phyloP scores from a whole-genome alignment of 371 early-diverging fungal species.

The Entomophthora muscae region DNA sequence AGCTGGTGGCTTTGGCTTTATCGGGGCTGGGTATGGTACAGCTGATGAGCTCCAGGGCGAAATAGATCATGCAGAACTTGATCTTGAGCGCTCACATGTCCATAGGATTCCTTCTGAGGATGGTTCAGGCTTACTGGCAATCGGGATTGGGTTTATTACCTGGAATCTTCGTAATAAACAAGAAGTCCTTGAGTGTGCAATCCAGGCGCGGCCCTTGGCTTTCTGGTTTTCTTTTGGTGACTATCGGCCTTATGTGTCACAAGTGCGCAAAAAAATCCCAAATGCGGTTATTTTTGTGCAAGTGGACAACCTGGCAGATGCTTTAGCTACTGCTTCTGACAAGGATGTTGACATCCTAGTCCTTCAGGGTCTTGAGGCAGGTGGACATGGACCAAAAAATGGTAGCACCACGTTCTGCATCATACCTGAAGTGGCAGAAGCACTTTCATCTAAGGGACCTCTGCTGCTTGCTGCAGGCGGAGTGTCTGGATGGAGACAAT shows the following conservation, averaged over 20 bases:
- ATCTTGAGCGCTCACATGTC: background rate
- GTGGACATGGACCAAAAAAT: conserved; percentile 20
- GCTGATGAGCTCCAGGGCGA: background rate
- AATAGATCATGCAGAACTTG: conserved; percentile 4
- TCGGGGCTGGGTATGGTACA: conserved; percentile 7
- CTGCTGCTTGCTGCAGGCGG: conserved; percentile 68
- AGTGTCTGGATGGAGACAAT: conserved; percentile 48
- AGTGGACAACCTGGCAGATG: conserved; percentile 17
- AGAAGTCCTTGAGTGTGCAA: conserved; percentile 10
- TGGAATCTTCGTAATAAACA: conserved; percentile 16
- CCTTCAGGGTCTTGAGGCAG: conserved; percentile 20
- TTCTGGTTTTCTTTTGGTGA: conserved; percentile 25
- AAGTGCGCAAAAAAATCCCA: conserved; percentile 13
- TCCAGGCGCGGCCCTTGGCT: conserved; percentile 17
- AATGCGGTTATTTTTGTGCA: conserved; percentile 18
- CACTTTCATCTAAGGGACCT: conserved; percentile 10
- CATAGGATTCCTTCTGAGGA: background rate
- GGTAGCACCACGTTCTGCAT: conserved; percentile 13
- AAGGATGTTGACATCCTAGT: conserved; percentile 18
- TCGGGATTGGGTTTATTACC: conserved; percentile 19
- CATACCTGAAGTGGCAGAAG: conserved; percentile 14
- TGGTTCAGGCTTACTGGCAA: conserved; percentile 7
- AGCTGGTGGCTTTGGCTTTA: conserved; percentile 11
- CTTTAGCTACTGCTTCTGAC: conserved; percentile 15
- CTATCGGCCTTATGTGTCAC: conserved; percentile 14